These are phyloP conservation scores for Westerdykella sp. DNA, from an alignment of 2,329 filamentous ascomycete genomes.

Conservation along the genomic window DNA sequence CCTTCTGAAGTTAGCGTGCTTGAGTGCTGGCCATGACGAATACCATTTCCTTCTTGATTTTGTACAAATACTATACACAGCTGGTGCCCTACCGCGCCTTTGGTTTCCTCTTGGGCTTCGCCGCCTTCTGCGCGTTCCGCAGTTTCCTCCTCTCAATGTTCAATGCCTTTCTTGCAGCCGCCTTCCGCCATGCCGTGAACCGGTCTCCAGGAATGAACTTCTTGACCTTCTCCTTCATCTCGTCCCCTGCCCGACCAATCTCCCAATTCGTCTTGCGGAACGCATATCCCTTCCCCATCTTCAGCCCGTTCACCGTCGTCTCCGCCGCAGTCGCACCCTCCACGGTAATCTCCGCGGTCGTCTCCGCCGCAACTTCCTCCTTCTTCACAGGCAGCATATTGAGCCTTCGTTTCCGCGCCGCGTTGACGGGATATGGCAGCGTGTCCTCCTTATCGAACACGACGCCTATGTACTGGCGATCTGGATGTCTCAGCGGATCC, in stretches of 20 bases:
- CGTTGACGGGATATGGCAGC: conserved; percentile 70
- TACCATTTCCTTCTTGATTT: conserved; percentile 1
- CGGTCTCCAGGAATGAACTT: conserved; percentile 53
- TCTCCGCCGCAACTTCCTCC: conserved; percentile 21
- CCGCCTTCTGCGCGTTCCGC: conserved; percentile 40
- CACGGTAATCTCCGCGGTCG: conserved; percentile 16
- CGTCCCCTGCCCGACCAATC: conserved; percentile 59
- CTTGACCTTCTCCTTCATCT: conserved; percentile 51
- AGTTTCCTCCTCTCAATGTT: conserved; percentile 52
- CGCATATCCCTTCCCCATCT: conserved; percentile 52
- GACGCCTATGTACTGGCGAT: conserved; percentile 90
- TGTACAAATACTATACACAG: conserved; percentile 21
- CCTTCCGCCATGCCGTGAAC: conserved; percentile 61
- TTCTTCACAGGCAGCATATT: conserved; percentile 57
- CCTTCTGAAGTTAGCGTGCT: background rate
- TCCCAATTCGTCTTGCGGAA: conserved; percentile 62
- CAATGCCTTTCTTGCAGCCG: conserved; percentile 45
- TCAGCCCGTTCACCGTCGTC: conserved; percentile 11
- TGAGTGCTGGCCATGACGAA: too few species aligned
- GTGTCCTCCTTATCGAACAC: conserved; percentile 75
- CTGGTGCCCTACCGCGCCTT: conserved; percentile 21
- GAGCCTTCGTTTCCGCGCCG: conserved; percentile 66
- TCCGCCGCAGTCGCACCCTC: conserved; percentile 12
- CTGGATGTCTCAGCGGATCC: conserved; percentile 74
- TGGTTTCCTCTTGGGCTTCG: conserved; percentile 16